Evolutionary conservation across 441 rosid genomes (phyloP).

Genomic region (Populus hybrid): DNA sequence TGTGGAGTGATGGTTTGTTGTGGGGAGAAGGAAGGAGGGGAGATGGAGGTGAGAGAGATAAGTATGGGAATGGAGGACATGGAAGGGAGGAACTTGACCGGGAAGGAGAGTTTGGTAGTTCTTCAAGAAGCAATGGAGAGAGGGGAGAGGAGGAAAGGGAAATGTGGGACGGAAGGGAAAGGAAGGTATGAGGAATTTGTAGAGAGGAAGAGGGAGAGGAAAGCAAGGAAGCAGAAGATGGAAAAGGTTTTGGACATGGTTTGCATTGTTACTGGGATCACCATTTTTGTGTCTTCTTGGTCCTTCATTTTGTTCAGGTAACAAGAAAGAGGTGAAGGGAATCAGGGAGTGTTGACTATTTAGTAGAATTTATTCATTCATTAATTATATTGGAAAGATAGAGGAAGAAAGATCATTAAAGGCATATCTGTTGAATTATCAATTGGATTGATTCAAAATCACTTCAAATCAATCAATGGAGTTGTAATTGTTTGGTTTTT

Average conservation of each 20-base stretch:
- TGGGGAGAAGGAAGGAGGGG: conserved; percentile 58
- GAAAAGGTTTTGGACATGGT: conserved; percentile 47
- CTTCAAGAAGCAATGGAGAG: conserved; percentile 42
- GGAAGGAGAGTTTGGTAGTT: conserved; percentile 62
- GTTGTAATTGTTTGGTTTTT: too few species aligned
- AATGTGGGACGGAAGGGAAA: conserved; percentile 30
- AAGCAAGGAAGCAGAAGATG: conserved; percentile 23
- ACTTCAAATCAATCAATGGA: too few species aligned
- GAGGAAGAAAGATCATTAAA: too few species aligned
- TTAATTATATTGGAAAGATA: too few species aligned
- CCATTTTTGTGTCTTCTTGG: conserved; percentile 43
- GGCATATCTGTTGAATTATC: not conserved
- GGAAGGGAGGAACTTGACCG: conserved; percentile 63
- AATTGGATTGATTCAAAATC: too few species aligned
- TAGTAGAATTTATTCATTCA: not conserved
- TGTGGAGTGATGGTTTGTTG: conserved; percentile 59
- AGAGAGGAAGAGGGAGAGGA: conserved; percentile 37
- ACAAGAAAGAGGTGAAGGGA: not conserved
- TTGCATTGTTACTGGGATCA: conserved; percentile 37
- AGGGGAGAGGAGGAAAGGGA: conserved; percentile 35
- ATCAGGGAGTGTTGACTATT: not conserved
- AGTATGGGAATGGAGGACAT: conserved; percentile 70
- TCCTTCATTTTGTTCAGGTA: conserved; percentile 32
- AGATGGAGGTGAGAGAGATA: conserved; percentile 65
- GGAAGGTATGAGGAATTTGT: conserved; percentile 37